Conservation (phyloP, 371 early-diverging fungal species). For the Haplosporangium sp. region DNA sequence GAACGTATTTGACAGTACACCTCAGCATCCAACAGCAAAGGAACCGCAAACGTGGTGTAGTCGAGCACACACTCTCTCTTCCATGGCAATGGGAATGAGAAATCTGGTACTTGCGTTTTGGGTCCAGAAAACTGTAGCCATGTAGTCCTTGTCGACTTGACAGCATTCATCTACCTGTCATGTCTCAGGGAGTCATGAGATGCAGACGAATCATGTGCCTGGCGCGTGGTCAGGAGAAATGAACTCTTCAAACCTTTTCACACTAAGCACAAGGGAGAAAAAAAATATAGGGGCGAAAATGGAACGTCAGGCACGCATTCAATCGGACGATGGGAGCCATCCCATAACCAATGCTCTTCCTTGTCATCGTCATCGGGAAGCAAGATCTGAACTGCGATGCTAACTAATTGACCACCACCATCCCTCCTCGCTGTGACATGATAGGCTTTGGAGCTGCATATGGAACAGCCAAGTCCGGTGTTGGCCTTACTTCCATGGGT, state of each 20-base stretch:
- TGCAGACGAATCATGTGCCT: constrained; percentile 5
- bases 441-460: constrained; percentile 92
- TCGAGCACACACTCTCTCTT: no score
- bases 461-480: constrained; percentile 93
- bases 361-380: background rate
- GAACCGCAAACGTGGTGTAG: background rate
- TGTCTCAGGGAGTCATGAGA: constrained; percentile 1
- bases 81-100: background rate
- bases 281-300: constrained; percentile 14
- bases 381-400: background rate
- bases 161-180: no score
- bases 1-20: background rate
- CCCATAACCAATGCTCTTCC: background rate
- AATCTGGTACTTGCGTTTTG: background rate
- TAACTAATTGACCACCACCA: background rate
- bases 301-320: background rate
- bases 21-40: background rate
- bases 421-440: background rate
- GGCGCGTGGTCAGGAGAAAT: constrained; percentile 19
- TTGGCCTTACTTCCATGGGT: constrained; percentile 90
- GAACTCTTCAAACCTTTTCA: background rate
- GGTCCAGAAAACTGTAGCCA: background rate
- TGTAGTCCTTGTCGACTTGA: background rate
- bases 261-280: background rate
- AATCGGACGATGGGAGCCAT: background rate